Base-by-base conservation (phyloP, 257 asterid genomes). In the Cordia subcordata region DNA sequence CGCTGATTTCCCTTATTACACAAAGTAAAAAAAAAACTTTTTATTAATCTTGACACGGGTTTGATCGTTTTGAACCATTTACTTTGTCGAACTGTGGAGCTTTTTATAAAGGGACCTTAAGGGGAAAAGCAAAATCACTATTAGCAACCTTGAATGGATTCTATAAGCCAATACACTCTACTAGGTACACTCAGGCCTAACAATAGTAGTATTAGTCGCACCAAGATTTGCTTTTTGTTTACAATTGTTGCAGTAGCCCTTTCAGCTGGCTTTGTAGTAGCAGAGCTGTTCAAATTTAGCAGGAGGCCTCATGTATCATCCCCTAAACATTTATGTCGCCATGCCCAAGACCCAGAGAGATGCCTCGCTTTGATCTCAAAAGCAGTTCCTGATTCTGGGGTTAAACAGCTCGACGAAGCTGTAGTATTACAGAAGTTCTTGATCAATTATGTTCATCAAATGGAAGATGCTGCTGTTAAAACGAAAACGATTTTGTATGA, bases 151-250 rank as follows among this genome's bases (percentile, higher is more conserved):
- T n/a, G n/a, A n/a, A 77, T 74, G 81, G 59, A 69, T 46, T 44
- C 75, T 52, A n/a, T 72, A 8, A n/a, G 56, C 14, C 75, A 72
- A 55, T 61, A n/a, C n/a, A n/a, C 83, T 52, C 65, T 81, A 18
- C 64, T 81, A 4, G 1, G 55, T 10, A 13, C 62, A 37, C 62
- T n/a, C n/a, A n/a, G n/a, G n/a, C n/a, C n/a, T n/a, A n/a, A n/a
- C n/a, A n/a, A n/a, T n/a, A n/a, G n/a, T n/a, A n/a, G n/a, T n/a
- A n/a, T n/a, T n/a, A n/a, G n/a, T n/a, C n/a, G n/a, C n/a, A n/a
- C 67, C 65, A 61, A 49, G 27, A 72, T 75, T 57, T 59, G 32
- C 75, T 59, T 69, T 56, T 40, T 70, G 6, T 0, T 67, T 10
- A 47, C 77, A 13, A 32, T 58, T 5, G 14, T 18, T 57, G 63